Conservation (phyloP, 1,284 basidiomycete species). For the Apiotrichum brassicae region DNA sequence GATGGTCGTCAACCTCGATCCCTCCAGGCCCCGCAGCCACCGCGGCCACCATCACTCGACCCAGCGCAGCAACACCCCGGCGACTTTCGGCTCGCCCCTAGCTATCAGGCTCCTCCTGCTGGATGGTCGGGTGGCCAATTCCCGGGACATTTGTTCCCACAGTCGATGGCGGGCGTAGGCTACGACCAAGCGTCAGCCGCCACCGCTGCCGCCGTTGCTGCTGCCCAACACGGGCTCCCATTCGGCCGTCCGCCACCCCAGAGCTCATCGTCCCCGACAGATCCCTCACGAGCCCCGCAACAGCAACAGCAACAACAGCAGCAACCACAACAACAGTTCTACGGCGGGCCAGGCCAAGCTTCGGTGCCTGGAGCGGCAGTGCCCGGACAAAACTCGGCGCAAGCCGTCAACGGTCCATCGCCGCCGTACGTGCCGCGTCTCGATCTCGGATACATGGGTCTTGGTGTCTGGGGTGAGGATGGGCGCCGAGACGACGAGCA, state of each 20-base stretch:
- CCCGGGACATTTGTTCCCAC: not conserved
- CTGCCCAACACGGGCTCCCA: not conserved
- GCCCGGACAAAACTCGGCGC: not conserved
- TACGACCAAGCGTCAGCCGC: not conserved
- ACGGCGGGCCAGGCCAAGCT: not conserved
- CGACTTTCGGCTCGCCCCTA: not conserved
- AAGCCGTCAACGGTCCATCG: not conserved
- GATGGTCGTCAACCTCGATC: not conserved
- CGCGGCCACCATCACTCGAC: not conserved
- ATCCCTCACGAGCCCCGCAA: not conserved
- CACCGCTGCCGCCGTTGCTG: not conserved
- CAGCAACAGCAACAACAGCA: not conserved
- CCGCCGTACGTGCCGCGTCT: slow-evolving; percentile 1
- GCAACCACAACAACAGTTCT: not conserved
- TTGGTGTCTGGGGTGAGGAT: not conserved
- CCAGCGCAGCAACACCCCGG: too few species aligned
- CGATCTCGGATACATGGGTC: slow-evolving; percentile 3
- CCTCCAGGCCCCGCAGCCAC: not conserved
- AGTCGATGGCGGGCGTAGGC: not conserved
- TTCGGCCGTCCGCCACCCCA: not conserved
- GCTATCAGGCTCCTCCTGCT: not conserved
- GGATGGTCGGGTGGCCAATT: not conserved
- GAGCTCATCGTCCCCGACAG: not conserved
- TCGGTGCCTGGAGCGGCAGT: too few species aligned
- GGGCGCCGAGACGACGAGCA: not conserved